A percentile compares a stretch with the other conserved stretches of the same genome.
Evolutionary conservation across 2,329 filamentous ascomycete genomes (phyloP).

Genomic region (Didymella pinodella): DNA sequence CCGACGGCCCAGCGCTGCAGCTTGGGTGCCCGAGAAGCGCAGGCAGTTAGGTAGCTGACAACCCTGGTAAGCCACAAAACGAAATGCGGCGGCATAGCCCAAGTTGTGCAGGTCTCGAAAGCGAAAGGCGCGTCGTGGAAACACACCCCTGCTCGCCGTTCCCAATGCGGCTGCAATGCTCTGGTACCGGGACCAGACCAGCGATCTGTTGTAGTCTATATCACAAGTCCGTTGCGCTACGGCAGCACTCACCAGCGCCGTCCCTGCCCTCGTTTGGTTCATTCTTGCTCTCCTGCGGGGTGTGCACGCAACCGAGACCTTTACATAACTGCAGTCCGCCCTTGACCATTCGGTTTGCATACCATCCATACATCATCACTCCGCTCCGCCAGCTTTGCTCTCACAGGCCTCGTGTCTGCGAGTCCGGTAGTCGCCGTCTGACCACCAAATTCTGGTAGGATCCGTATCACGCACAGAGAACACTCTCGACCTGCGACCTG

Average conservation of each 20-base stretch:
- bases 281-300: conserved; percentile 14
- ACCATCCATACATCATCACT: conserved; percentile 19
- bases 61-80: conserved; percentile 17
- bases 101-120: conserved; percentile 21
- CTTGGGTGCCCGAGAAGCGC: conserved; percentile 20
- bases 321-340: conserved; percentile 14
- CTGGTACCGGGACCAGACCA: conserved; percentile 15
- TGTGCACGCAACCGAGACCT: conserved; percentile 16
- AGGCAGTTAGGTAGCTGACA: conserved; percentile 9
- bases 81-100: conserved; percentile 21
- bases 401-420: conserved; percentile 14
- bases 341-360: conserved; percentile 7
- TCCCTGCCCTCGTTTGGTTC: conserved; percentile 14
- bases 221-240: conserved; percentile 23
- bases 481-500: conserved; percentile 22
- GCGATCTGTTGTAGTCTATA: conserved; percentile 19
- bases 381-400: conserved; percentile 6
- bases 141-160: conserved; percentile 20
- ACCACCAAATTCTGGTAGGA: conserved; percentile 15
- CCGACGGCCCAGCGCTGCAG: conserved; percentile 7
- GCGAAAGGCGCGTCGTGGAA: conserved; percentile 25
- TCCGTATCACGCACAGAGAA: conserved; percentile 25
- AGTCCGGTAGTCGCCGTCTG: conserved; percentile 10
- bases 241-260: conserved; percentile 5
- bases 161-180: conserved; percentile 21